Conservation (phyloP, 2,329 filamentous ascomycete genomes). For the Camillea tinctor region DNA sequence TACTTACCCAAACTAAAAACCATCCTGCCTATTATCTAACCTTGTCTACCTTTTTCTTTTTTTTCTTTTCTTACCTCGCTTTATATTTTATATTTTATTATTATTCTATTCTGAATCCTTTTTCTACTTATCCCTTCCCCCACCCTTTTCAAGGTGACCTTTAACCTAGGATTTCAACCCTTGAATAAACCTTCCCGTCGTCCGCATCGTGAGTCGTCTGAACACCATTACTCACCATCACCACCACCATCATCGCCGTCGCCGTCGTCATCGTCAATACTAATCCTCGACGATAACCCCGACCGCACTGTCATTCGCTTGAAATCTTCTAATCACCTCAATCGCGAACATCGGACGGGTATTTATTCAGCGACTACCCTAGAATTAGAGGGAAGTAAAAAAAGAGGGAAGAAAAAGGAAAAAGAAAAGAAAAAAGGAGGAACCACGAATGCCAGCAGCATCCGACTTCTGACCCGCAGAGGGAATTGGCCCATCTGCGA, state of each 20-base stretch:
- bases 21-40: not conserved
- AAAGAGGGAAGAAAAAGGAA: too few relatives aligned
- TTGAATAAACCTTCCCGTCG: not conserved
- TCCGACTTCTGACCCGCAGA: slow-evolving; percentile 19
- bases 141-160: not conserved
- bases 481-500: slow-evolving; percentile 24
- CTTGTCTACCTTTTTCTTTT: not conserved
- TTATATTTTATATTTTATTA: not conserved
- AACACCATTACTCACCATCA: not conserved
- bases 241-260: not conserved
- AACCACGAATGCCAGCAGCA: slow-evolving; percentile 25
- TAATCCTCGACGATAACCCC: not conserved
- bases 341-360: not conserved
- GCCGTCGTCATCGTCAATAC: not conserved
- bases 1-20: not conserved
- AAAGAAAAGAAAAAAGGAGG: too few relatives aligned
- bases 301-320: not conserved
- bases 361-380: not conserved
- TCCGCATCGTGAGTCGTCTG: not conserved
- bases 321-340: not conserved
- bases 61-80: not conserved
- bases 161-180: not conserved
- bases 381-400: not conserved
- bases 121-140: not conserved
- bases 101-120: not conserved